phyloP scores from a whole-genome alignment of 202 grass and related monocot genomes.

The Carex arenaria region DNA sequence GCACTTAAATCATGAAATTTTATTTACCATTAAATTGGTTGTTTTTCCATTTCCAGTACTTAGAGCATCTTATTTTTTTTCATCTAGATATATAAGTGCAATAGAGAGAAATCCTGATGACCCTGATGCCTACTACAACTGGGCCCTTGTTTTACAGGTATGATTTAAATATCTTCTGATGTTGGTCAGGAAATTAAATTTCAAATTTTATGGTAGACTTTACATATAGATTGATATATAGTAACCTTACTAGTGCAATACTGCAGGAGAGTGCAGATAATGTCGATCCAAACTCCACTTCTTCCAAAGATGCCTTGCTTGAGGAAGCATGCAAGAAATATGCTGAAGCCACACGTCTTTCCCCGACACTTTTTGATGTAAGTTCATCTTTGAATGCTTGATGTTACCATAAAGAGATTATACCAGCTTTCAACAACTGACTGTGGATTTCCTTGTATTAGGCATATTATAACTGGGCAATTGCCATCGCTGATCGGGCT shows the following conservation, averaged over 20 bases:
- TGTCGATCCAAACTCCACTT: slow-evolving; percentile 67
- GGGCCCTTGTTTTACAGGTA: slow-evolving; percentile 99
- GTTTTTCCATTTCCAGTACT: background rate
- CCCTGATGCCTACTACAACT: slow-evolving; percentile 98
- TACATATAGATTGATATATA: slow-evolving; percentile 10
- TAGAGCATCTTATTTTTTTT: slow-evolving; percentile 2
- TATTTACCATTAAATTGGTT: background rate
- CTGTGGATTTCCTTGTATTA: slow-evolving; percentile 17
- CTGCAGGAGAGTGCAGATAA: slow-evolving; percentile 98
- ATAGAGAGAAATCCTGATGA: slow-evolving; percentile 97
- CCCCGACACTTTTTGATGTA: slow-evolving; percentile 93
- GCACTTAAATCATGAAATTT: background rate
- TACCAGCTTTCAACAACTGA: background rate
- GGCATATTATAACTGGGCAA: slow-evolving; percentile 99
- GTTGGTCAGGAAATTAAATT: background rate
- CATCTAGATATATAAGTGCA: slow-evolving; percentile 79
- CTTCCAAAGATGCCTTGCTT: slow-evolving; percentile 90
- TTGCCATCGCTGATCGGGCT: slow-evolving; percentile 99
- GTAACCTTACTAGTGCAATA: slow-evolving; percentile 24
- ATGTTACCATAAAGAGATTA: background rate
- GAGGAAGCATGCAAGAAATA: slow-evolving; percentile 99
- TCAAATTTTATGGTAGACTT: slow-evolving; percentile 8
- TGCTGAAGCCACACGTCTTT: slow-evolving; percentile 83
- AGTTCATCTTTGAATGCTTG: slow-evolving; percentile 27
- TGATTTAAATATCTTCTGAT: slow-evolving; percentile 20